Evolutionary conservation across 768 basidiomycete genomes (phyloP), one percentile per base, ranked within the genome.

Genomic region (Boletus sensibilis): DNA sequence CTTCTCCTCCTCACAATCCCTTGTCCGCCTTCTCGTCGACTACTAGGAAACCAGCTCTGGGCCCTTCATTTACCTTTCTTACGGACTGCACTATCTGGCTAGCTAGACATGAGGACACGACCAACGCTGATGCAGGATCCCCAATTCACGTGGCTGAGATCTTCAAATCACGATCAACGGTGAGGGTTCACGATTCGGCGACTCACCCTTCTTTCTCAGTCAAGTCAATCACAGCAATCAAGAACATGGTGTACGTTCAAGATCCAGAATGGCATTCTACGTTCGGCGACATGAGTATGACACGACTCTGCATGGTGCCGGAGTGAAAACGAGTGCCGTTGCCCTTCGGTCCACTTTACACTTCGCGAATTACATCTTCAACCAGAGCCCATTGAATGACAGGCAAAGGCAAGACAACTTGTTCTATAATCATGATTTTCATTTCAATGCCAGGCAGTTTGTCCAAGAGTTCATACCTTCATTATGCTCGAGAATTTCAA

Each of bases 61-160:
- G 90, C 0, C 84, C 89, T 1, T 86, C 88, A 1, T 92, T 92
- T 57, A 75, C 85, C 8, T 88, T 82, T 68, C 71, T 90, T 68
- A 81, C 84, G 2, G 90, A 92, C 63, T 83, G 81, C 16, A 88
- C 86, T 0, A 60, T 92, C n/a, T 92, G 89, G 89, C 74, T 90
- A 11, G 75, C 79, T 11, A 71, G 62, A 33, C 62, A 58, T 3
- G 53, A 59, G 11, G 62, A 59, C 33, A 20, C 31, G 8, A 31
- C 50, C 21, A 59, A 50, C 4, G 33, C 46, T 14, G 68, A 72
- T 25, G 41, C 47, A 48, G 65, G 59, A 44, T 56, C 54, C 38
- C 62, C 58, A 52, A 42, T 64, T 13, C 74, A 77, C 42, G 64
- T 72, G 6, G 75, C 74, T 14, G 76, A 80, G 57, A 66, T 81